Base-by-base conservation (phyloP, 352 stramenopile species). In the Peronosclerospora sorghi region DNA sequence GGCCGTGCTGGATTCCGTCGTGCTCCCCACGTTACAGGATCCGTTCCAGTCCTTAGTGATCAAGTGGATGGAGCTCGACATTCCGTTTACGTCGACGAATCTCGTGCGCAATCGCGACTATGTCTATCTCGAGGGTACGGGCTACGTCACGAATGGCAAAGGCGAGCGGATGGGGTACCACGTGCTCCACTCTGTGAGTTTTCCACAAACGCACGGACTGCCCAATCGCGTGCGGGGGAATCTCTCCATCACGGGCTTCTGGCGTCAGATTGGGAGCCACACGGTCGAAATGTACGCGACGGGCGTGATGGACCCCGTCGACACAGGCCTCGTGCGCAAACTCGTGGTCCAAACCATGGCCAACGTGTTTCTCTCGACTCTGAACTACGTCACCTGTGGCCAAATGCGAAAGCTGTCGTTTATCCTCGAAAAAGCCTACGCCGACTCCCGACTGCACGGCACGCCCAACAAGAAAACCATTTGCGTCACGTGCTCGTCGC, bases 161-260 rank as follows among this genome's bases (percentile, higher is more conserved):
- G 57, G 52, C n/a, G 57, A 66, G 45, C 47, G 43, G 1, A 39
- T 66, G 29, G 57, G 57, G 1, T 66, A 60, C 26, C 38, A 58
- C 26, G 32, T 58, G 13, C 37, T 58, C 12, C 50, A 58, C 43
- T 58, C 51, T 13, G 51, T 59, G 1, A 49, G 48, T 20, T 54
- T 59, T 32, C 24, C 38, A 4, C 43, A 59, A 23, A 54, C 51
- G 15, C 57, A 62, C 41, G 17, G 30, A 1, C 21, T 65, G 1
- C 59, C 54, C 15, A 67, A 68, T 36, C 67, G 63, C 3, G 45
- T 76, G 5, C 68, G 68, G 20, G 54, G 62, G 2, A 49, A 66
- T 36, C 41, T 77, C 19, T 80, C 70, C 8, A 59, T 57, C n/a
- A 56, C 55, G n/a, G 49, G 30, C 40, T 62, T 83, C 37, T 83